A percentile compares a stretch with the other conserved stretches of the same genome.
These are phyloP conservation scores for Fusarium mexicanum DNA, from an alignment of 2,329 filamentous ascomycete species.

Conservation along the genomic window DNA sequence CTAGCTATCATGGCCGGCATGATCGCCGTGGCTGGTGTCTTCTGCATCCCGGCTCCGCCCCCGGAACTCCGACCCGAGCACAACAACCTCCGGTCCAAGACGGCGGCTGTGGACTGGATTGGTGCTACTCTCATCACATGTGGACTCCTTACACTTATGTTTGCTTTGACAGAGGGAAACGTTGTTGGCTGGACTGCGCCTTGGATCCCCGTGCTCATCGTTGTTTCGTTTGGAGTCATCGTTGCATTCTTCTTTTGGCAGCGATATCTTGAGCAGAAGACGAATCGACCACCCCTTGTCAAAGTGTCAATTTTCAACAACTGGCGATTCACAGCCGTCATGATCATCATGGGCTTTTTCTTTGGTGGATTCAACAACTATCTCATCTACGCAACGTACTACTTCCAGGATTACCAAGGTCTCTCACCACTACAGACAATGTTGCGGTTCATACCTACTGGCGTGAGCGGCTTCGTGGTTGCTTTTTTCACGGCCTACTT, in stretches of 20 bases:
- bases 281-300: slow-evolving; percentile 65
- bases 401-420: slow-evolving; percentile 74
- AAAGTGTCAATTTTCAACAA: slow-evolving; percentile 72
- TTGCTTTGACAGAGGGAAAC: slow-evolving; percentile 75
- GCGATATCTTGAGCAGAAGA: slow-evolving; percentile 50
- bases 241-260: slow-evolving; percentile 70
- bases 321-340: slow-evolving; percentile 67
- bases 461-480: slow-evolving; percentile 67
- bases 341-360: slow-evolving; percentile 73
- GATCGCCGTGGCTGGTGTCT: slow-evolving; percentile 65
- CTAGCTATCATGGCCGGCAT: slow-evolving; percentile 67
- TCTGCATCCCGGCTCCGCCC: slow-evolving; percentile 67
- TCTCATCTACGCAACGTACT: slow-evolving; percentile 74
- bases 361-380: slow-evolving; percentile 75
- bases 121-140: slow-evolving; percentile 71
- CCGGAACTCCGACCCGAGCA: slow-evolving; percentile 39
- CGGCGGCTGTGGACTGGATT: slow-evolving; percentile 69
- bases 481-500: slow-evolving; percentile 65
- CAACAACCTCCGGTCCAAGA: slow-evolving; percentile 48
- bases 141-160: slow-evolving; percentile 70
- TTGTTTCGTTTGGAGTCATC: slow-evolving; percentile 66
- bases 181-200: slow-evolving; percentile 73
- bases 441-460: slow-evolving; percentile 73
- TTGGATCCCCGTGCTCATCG: slow-evolving; percentile 69
- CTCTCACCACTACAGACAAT: slow-evolving; percentile 72